Conservation (phyloP, 176 grass and related monocot species). For the Elymus sibiricus region DNA sequence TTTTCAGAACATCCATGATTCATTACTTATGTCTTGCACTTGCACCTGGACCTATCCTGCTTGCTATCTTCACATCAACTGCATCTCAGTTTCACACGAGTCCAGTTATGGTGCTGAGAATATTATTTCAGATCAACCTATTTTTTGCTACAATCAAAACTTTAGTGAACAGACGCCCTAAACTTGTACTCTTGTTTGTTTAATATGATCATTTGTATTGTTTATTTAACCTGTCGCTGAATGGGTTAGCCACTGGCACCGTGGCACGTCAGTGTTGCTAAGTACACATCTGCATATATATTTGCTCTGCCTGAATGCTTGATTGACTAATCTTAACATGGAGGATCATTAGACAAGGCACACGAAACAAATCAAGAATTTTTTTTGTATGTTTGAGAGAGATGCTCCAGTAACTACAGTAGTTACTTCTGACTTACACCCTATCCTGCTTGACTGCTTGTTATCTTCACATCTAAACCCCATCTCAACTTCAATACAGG, state of each 20-base stretch:
- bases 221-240: background rate
- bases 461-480: background rate
- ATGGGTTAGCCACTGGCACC: background rate
- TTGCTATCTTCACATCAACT: background rate
- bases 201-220: background rate
- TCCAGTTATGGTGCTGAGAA: slow-evolving; percentile 2
- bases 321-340: background rate
- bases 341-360: background rate
- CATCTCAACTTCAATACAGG: slow-evolving; percentile 10
- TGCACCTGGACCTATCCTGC: background rate
- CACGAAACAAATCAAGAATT: background rate
- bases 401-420: background rate
- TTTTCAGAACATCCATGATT: no score
- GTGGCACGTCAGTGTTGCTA: background rate
- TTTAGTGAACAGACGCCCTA: slow-evolving; percentile 31
- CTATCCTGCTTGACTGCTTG: background rate
- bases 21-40: background rate
- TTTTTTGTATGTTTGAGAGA: background rate
- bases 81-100: background rate
- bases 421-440: background rate
- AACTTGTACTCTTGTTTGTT: background rate
- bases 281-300: background rate
- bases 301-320: background rate
- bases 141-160: slow-evolving; percentile 44
- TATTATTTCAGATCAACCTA: slow-evolving; percentile 35